Conservation (phyloP, 139 green algal genomes). For the Eudorina sp. region DNA sequence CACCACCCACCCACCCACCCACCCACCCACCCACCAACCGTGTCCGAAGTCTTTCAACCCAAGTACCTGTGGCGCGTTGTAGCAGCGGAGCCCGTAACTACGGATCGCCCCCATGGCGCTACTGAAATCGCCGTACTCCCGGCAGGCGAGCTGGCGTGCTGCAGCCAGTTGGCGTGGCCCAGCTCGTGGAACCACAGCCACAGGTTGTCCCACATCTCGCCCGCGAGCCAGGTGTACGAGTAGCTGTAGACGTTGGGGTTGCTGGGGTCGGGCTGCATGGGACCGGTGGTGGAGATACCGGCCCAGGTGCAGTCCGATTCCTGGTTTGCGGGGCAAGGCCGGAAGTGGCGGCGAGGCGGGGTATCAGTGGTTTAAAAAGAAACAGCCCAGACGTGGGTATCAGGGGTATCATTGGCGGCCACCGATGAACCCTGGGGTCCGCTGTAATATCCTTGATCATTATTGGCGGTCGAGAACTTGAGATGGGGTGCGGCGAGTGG, state of each 20-base stretch:
- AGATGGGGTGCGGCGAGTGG: too few species aligned
- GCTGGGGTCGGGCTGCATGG: neutral
- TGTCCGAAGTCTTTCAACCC: too few species aligned
- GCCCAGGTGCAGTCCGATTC: slow-evolving; percentile 38
- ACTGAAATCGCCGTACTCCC: slow-evolving; percentile 41
- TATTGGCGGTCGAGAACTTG: too few species aligned
- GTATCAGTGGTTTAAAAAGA: too few species aligned
- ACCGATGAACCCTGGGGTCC: too few species aligned
- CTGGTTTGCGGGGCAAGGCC: neutral
- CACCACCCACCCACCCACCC: too few species aligned
- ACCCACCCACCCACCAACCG: too few species aligned
- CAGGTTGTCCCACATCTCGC: slow-evolving; percentile 19
- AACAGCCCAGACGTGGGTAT: too few species aligned
- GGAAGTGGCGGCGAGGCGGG: too few species aligned
- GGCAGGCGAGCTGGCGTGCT: slow-evolving; percentile 6
- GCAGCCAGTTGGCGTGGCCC: neutral
- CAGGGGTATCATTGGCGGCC: too few species aligned
- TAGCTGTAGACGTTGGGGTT: slow-evolving; percentile 6
- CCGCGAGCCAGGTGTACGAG: slow-evolving; percentile 29
- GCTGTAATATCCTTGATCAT: too few species aligned
- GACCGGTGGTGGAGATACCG: slow-evolving; percentile 24
- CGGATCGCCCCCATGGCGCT: neutral
- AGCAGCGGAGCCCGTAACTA: slow-evolving; percentile 31
- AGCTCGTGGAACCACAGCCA: slow-evolving; percentile 48
- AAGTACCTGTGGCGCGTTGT: slow-evolving; percentile 32